A percentile compares a stretch with the other conserved stretches of the same genome.
These are phyloP conservation scores for Pharus latifolius DNA, from an alignment of 176 grass and related monocot species.

Conservation along the genomic window DNA sequence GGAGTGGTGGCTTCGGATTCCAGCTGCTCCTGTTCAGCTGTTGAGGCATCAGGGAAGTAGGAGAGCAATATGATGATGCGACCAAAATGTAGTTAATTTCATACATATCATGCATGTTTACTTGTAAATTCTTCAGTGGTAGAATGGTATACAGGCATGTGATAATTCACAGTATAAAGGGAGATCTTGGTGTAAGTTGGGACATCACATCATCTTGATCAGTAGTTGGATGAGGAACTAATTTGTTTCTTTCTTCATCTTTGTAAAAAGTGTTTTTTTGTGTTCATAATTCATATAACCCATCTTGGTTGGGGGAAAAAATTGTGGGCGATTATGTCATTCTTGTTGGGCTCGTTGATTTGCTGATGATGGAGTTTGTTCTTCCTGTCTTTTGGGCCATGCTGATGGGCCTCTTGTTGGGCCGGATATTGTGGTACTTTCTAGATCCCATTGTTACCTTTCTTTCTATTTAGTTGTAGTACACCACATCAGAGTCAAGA, in stretches of 20 bases:
- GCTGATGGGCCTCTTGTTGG: too few relatives aligned
- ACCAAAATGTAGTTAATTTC: background rate
- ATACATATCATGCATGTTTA: background rate
- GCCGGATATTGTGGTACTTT: too few relatives aligned
- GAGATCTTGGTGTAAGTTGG: background rate
- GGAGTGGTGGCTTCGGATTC: constrained; percentile 87
- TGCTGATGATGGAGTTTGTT: too few relatives aligned
- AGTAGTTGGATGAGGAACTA: background rate
- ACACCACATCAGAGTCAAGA: too few relatives aligned
- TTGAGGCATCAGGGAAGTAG: constrained; percentile 31
- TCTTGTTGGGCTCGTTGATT: too few relatives aligned
- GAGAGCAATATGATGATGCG: constrained; percentile 31
- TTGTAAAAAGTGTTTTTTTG: background rate
- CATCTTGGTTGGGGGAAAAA: background rate
- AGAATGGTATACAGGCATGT: background rate
- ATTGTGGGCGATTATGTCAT: background rate
- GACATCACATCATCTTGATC: background rate
- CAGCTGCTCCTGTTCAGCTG: constrained; percentile 67
- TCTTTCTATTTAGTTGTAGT: too few relatives aligned
- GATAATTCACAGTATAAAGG: background rate
- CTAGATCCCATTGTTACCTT: too few relatives aligned
- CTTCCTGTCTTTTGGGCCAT: too few relatives aligned
- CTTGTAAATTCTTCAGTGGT: constrained; percentile 2
- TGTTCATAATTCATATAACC: background rate
- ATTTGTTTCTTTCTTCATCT: background rate